A percentile compares a stretch with the other conserved stretches of the same genome.
Conservation (phyloP, 805 yeast genomes). For the Jamesozyma piceae region DNA sequence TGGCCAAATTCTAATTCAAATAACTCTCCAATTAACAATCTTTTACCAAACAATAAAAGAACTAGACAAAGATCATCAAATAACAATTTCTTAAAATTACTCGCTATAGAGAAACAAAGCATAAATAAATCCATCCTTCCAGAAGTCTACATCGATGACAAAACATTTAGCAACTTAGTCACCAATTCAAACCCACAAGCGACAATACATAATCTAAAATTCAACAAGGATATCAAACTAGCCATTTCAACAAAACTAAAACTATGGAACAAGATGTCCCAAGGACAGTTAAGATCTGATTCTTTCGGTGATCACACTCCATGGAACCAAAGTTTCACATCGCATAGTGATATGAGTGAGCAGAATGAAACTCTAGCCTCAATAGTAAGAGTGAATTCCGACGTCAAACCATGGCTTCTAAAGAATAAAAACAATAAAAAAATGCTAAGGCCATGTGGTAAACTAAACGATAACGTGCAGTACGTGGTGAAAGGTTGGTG, state of each 20-base stretch:
- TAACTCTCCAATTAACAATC: background rate
- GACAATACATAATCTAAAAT: constrained; percentile 5
- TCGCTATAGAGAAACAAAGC: constrained; percentile 23
- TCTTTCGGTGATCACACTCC: constrained; percentile 25
- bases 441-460: constrained; percentile 28
- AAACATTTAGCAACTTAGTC: constrained; percentile 15
- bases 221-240: constrained; percentile 19
- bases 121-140: constrained; percentile 21
- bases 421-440: constrained; percentile 1
- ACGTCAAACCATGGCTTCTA: constrained; percentile 22
- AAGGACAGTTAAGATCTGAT: constrained; percentile 19
- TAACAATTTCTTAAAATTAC: constrained; percentile 24
- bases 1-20: constrained; percentile 16
- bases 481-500: constrained; percentile 32
- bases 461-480: constrained; percentile 19
- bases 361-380: constrained; percentile 6
- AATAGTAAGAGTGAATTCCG: constrained; percentile 20
- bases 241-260: constrained; percentile 27
- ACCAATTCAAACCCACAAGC: constrained; percentile 3
- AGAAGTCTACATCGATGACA: constrained; percentile 26
- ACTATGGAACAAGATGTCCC: constrained; percentile 25
- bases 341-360: background rate
- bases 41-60: constrained; percentile 16
- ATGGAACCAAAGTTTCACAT: constrained; percentile 17
- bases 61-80: constrained; percentile 21